Base-by-base conservation (phyloP, 345 rosid genomes). In the Zanthoxylum bungeanum region DNA sequence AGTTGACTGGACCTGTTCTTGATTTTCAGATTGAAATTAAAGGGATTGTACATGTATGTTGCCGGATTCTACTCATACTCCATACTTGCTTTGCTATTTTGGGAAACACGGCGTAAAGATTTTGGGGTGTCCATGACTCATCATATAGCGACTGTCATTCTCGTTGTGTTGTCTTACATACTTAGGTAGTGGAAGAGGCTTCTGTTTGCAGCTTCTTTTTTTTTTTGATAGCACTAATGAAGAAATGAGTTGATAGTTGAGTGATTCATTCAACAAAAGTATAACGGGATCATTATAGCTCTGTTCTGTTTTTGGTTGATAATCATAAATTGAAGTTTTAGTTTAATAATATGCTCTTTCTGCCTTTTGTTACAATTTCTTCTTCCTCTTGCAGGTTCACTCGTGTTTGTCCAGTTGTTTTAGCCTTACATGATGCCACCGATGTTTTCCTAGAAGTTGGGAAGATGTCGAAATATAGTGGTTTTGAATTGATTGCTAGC, bases 391-490 rank as follows among this genome's bases (percentile, higher is more conserved):
- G 34, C 79, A 91, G 96, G 79, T 93, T 89, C 78, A 85, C 83
- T 66, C 90, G 91, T 60, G 98, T 85, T 70, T 90, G 93, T 76
- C 77, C 92, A 27, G 73, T 87, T 69, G 78, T 87, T 72, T 73
- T 89, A 62, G 93, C 93, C 56, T 81, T 91, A 70, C 97, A 91
- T 72, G 97, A 91, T 9, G 97, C 83, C 5, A 83, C 80, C 61
- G 96, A 93, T 81, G 83, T 85, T 66, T 86, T 88, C 82, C 74
- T 93, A 65, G 98, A 93, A 81, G 55, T 86, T 1, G 97, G 82
- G 63, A 93, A 93, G 83, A 87, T 93, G 92, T 93, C 96, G n/a
- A 87, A 82, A 70, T 93, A 91, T 65, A 82, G 90, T 59, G 97
- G 98, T 61, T 80, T 75, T 34, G 90, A 93, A 75, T 27, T 74